These are phyloP conservation scores for Phytophthora meadii DNA, from an alignment of 352 stramenopile species.

Conservation along the genomic window DNA sequence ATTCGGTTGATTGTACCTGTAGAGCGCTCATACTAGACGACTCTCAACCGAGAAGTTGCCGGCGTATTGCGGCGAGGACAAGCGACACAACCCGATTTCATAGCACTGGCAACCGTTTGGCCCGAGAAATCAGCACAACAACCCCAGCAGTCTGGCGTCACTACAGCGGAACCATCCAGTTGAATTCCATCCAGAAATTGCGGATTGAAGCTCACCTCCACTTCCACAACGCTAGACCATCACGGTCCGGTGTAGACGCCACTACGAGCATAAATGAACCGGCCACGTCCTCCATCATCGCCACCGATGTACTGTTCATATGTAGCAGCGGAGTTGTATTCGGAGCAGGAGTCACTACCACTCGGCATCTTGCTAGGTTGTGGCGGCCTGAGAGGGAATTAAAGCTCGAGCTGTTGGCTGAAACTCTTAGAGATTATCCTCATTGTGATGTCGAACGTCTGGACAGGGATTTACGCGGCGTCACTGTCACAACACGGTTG, in stretches of 20 bases:
- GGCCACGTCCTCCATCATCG: constrained; percentile 42
- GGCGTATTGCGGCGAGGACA: constrained; percentile 37
- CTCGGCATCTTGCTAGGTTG: constrained; percentile 31
- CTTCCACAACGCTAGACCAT: constrained; percentile 61
- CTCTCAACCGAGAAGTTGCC: constrained; percentile 41
- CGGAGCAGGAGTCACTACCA: constrained; percentile 44
- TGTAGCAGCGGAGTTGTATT: constrained; percentile 40
- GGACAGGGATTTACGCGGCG: constrained; percentile 36
- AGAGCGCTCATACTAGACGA: constrained; percentile 36
- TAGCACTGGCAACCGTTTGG: constrained; percentile 6
- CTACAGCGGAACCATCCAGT: constrained; percentile 37
- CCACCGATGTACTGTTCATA: constrained; percentile 38
- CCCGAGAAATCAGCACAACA: constrained; percentile 33
- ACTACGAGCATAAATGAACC: constrained; percentile 43
- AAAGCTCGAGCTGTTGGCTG: constrained; percentile 15
- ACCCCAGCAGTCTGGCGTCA: constrained; percentile 12
- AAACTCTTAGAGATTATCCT: constrained; percentile 36
- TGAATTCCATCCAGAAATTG: constrained; percentile 36
- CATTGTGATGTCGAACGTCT: constrained; percentile 41
- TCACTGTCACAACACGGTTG: constrained; percentile 37
- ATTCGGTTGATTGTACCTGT: constrained; percentile 33
- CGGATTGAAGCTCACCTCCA: constrained; percentile 41
- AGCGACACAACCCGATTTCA: constrained; percentile 40
- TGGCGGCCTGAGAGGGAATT: constrained; percentile 35
- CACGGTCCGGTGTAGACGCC: constrained; percentile 47